A percentile compares a stretch with the other conserved stretches of the same genome.
Conservation (phyloP, 805 yeast genomes). For the Wickerhamiella qilinensis region DNA sequence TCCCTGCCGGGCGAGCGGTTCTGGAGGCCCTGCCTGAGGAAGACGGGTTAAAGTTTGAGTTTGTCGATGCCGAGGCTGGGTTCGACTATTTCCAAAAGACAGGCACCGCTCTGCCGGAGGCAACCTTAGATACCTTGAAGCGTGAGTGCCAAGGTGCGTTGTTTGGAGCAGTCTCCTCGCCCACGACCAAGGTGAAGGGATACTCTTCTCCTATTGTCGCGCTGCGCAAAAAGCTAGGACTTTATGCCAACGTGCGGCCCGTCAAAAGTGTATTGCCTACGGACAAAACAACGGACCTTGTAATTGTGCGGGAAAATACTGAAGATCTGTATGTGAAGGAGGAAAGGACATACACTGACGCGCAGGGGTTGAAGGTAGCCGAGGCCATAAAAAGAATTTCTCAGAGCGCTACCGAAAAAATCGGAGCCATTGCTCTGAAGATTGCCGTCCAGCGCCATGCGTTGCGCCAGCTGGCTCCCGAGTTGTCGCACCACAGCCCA, state of each 20-base stretch:
- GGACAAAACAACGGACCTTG: conserved; percentile 89
- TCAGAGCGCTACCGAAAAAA: conserved; percentile 69
- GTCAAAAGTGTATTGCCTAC: conserved; percentile 81
- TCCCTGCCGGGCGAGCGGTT: conserved; percentile 87
- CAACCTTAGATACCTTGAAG: conserved; percentile 64
- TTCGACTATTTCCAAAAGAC: conserved; percentile 84
- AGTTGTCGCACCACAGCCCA: conserved; percentile 23
- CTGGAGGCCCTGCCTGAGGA: conserved; percentile 56
- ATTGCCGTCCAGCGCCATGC: conserved; percentile 84
- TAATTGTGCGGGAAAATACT: conserved; percentile 95
- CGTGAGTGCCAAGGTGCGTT: conserved; percentile 89
- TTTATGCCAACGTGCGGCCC: conserved; percentile 95
- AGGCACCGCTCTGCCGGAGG: conserved; percentile 93
- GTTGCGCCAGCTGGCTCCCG: conserved; percentile 39
- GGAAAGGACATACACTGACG: conserved; percentile 56
- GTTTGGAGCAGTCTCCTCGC: conserved; percentile 93
- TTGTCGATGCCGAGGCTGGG: conserved; percentile 83
- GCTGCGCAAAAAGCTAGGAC: conserved; percentile 84
- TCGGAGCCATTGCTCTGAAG: conserved; percentile 81
- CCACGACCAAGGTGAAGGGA: conserved; percentile 84
- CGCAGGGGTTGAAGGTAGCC: conserved; percentile 79
- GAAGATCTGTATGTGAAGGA: conserved; percentile 95
- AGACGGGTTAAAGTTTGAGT: conserved; percentile 66
- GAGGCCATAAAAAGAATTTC: conserved; percentile 96
- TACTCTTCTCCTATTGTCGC: conserved; percentile 98